A percentile compares a stretch with the other conserved stretches of the same genome.
Conservation (phyloP, 306 rosid genomes). For the Hippophae rhamnoides region DNA sequence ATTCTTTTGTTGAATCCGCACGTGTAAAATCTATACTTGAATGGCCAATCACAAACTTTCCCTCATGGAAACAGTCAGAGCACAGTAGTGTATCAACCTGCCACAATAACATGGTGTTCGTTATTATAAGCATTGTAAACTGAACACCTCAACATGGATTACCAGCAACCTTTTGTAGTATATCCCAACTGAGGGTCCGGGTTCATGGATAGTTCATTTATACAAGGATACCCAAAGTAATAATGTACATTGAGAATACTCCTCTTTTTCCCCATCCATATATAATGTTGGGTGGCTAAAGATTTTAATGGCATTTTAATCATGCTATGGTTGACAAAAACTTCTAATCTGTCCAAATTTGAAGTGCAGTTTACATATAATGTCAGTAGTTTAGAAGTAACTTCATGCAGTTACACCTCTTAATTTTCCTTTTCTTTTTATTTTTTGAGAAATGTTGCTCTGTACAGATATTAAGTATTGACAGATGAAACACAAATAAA, state of each 20-base stretch:
- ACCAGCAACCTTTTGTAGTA: neutral
- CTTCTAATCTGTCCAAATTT: too few relatives aligned
- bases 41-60: conserved; percentile 78
- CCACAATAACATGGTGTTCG: conserved; percentile 24
- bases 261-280: neutral
- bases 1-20: conserved; percentile 60
- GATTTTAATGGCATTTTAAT: neutral
- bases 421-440: conserved; percentile 12
- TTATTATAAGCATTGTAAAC: conserved; percentile 8
- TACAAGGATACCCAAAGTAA: too few relatives aligned
- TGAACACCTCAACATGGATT: neutral
- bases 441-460: conserved; percentile 14
- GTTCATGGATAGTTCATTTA: neutral
- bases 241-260: too few relatives aligned
- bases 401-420: neutral
- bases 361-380: too few relatives aligned
- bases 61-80: conserved; percentile 82
- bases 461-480: conserved; percentile 9
- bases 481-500: conserved; percentile 7
- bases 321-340: too few relatives aligned
- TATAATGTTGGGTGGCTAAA: neutral
- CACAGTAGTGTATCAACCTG: conserved; percentile 86
- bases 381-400: neutral
- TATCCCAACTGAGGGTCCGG: neutral
- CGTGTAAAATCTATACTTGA: conserved; percentile 73